Base-by-base conservation (phyloP, 495 filamentous ascomycete genomes). In the Tuber indicum region DNA sequence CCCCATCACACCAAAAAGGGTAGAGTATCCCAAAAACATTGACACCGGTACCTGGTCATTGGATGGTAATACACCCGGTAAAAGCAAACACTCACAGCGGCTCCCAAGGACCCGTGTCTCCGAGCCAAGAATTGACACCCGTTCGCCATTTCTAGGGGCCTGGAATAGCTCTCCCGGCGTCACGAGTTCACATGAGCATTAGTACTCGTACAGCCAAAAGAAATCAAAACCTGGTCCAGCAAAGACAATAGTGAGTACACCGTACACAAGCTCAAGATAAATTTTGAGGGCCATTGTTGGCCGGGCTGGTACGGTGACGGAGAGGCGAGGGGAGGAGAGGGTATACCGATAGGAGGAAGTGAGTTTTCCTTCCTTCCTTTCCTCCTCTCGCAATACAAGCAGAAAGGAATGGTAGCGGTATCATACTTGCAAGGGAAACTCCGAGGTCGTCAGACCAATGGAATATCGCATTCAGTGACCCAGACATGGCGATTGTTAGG, bases 11-110 rank as follows among this genome's bases (percentile, higher is more conserved):
- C 70, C 74, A 46, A 52, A 78, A 8, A 43, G 7, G 42, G 42
- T 43, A 43, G 2, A 10, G 5, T 69, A 76, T 89, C 85, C 76
- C 84, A 88, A 76, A 88, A 89, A 58, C 85, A 86, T 76, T 91
- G 87, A 74, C 89, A 89, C 75, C 75, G 2, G 45, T 46, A 17
- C 44, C 79, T 79, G 9, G 85, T 77, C 14, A 89, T 74, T 0
- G 87, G 87, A 69, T 81, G 81, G 44, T 87, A 77, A 71, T 81
- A 87, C 19, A 88, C 78, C 39, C 86, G 86, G 74, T 82, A 75
- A 1, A 75, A 36, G 9, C 74, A 78, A n/a, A 78, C 58, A 17
- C 58, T 26, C 14, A 12, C 52, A 62, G 26, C 12, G 36, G 26
- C 14, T 12, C 10, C 14, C 58, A 36, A 17, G 26, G 4, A 32